Evolutionary conservation across 2,329 filamentous ascomycete genomes (phyloP), one percentile per base, ranked within the genome.

Genomic region (Pyricularia sp.): DNA sequence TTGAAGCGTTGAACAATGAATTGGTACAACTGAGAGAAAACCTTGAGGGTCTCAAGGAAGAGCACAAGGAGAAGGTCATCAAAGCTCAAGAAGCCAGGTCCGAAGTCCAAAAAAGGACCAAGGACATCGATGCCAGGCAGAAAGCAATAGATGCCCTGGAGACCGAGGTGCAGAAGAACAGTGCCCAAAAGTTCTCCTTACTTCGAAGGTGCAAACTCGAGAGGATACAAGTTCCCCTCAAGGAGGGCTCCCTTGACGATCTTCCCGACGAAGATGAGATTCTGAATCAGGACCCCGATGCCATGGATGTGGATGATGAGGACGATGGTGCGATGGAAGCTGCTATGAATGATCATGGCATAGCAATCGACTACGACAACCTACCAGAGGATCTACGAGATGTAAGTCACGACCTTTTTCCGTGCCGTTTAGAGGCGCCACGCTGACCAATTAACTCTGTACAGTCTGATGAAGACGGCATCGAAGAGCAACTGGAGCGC

Each of bases 201-300:
- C 83, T 99, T 64, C 87, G 92, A 72, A 87, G 91, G 67, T 97
- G 93, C 79, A 93, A 96, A 73, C 86, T 99, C 61, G 93, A 97
- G 73, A 93, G 97, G 72, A 90, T 97, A 69, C 86, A 89, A 68
- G 83, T 99, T 66, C 94, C 94, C 2, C 81, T 99, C 26, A 78
- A 82, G 2, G 79, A 86, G 65, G 88, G 87, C 28, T 96, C 91
- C 2, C 81, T 99, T 28, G 91, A 96, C 70, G 85, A 88, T 68
- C 81, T 99, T 63, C 94, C 94, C 3, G 91, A 96, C 70, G 91
- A 96, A 72, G 92, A 96, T 70, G 84, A 88, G 67, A 78, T 96
- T 57, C 79, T 91, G 59, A 87, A 88, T 66, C 84, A 85, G 65
- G 91, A 96, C 71, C 84, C 88, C 1, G 92, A 97, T 72, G 88